Evolutionary conservation across 345 rosid genomes (phyloP).

Genomic region (Salix suchowensis): DNA sequence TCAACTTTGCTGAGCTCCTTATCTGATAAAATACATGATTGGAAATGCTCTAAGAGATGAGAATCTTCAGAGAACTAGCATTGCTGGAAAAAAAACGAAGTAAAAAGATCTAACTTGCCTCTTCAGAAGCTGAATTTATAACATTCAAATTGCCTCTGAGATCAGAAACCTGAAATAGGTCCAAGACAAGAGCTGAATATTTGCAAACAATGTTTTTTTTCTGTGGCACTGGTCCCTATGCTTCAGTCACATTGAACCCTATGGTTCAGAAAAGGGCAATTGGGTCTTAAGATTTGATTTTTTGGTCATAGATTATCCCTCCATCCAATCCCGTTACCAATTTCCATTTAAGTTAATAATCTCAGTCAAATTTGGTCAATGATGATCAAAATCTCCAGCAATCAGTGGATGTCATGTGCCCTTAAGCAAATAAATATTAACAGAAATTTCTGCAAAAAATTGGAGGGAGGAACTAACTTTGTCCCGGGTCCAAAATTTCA

Average conservation of each 20-base stretch:
- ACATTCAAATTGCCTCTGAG: conserved; percentile 56
- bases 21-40: conserved; percentile 39
- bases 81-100: conserved; percentile 8
- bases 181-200: conserved; percentile 6
- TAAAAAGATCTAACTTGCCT: conserved; percentile 48
- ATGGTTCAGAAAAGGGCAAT: background rate
- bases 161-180: conserved; percentile 61
- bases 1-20: conserved; percentile 62
- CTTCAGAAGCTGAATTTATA: conserved; percentile 60
- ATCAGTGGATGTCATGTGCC: background rate
- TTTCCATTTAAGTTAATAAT: background rate
- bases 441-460: background rate
- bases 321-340: background rate
- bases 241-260: background rate
- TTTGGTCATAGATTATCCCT: background rate
- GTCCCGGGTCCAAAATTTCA: background rate
- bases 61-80: conserved; percentile 12
- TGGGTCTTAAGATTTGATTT: background rate
- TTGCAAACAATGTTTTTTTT: background rate
- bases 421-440: background rate
- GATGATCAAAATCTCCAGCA: background rate
- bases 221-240: background rate
- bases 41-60: conserved; percentile 14
- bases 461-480: background rate
- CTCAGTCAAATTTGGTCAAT: background rate